A percentile compares a stretch with the other conserved stretches of the same genome.
Evolutionary conservation across 208 protist species (phyloP).

Genomic region (Leptomonas seymouri): DNA sequence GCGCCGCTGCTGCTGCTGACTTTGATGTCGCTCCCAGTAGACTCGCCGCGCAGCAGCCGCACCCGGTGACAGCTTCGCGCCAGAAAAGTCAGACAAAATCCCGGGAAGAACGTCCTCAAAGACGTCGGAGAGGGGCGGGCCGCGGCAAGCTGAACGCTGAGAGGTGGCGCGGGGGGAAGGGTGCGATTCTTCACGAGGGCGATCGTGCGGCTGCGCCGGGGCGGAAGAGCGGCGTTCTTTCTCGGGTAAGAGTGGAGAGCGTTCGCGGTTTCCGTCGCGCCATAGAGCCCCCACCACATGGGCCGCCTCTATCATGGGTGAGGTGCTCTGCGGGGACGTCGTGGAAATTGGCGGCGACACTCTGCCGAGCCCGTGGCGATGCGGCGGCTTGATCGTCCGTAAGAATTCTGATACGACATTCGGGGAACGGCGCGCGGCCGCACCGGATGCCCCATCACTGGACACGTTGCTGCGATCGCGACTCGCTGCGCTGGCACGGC

Average conservation of each 20-base stretch:
- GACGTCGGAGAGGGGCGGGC: not conserved
- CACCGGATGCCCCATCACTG: not conserved
- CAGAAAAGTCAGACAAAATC: not conserved
- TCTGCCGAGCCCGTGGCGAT: constrained; percentile 18
- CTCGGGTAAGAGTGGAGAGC: not conserved
- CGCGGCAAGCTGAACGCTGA: not conserved
- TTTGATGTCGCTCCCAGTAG: constrained; percentile 32
- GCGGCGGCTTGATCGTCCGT: constrained; percentile 25
- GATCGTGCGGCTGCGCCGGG: not conserved
- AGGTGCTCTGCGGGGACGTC: not conserved
- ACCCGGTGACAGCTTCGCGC: constrained; percentile 20
- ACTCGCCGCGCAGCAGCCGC: constrained; percentile 24
- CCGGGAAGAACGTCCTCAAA: not conserved
- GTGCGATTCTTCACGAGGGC: too few relatives aligned
- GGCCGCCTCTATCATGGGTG: not conserved
- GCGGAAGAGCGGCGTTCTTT: not conserved
- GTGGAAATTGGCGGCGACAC: not conserved
- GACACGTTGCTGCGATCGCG: not conserved
- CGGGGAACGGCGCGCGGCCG: not conserved
- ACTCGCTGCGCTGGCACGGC: constrained; percentile 2
- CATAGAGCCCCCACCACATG: too few relatives aligned
- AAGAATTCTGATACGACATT: constrained; percentile 13
- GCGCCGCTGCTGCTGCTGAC: not conserved
- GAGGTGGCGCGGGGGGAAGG: not conserved
- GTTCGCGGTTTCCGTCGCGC: not conserved